Conservation (phyloP, 1,139 yeast species). For the Sugiyamaella japonica region DNA sequence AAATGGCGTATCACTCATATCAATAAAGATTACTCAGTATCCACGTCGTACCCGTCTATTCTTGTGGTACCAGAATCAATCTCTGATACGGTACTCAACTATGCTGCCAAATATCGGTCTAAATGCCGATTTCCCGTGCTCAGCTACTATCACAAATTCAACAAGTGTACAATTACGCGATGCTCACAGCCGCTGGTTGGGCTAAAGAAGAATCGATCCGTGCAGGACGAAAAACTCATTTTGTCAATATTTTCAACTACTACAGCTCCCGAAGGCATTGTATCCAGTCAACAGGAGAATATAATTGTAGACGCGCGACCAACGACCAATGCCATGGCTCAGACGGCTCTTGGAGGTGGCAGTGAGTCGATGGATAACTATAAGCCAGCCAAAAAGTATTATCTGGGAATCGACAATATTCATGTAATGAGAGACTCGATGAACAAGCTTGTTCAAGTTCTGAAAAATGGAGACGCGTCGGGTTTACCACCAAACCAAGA, state of each 20-base stretch:
- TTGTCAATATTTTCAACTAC: slow-evolving; percentile 61
- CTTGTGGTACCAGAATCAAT: slow-evolving; percentile 71
- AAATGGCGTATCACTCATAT: slow-evolving; percentile 72
- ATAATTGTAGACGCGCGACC: slow-evolving; percentile 91
- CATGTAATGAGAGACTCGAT: slow-evolving; percentile 92
- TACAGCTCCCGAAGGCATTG: slow-evolving; percentile 21
- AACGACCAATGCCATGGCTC: slow-evolving; percentile 92
- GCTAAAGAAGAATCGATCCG: slow-evolving; percentile 77
- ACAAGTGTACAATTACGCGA: slow-evolving; percentile 73
- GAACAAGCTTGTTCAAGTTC: slow-evolving; percentile 58
- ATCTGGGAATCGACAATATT: slow-evolving; percentile 89
- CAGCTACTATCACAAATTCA: slow-evolving; percentile 69
- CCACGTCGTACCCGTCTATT: slow-evolving; percentile 71
- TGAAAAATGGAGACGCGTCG: slow-evolving; percentile 67
- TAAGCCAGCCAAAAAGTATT: slow-evolving; percentile 63
- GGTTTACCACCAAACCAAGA: slow-evolving; percentile 48
- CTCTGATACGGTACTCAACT: slow-evolving; percentile 77
- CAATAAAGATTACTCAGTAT: slow-evolving; percentile 65
- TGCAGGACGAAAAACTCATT: slow-evolving; percentile 85
- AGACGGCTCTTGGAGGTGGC: slow-evolving; percentile 95
- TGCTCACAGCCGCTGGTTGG: slow-evolving; percentile 96
- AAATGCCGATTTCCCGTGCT: slow-evolving; percentile 82
- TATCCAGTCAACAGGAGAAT: slow-evolving; percentile 51
- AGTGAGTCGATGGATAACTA: slow-evolving; percentile 91
- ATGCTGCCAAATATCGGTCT: slow-evolving; percentile 84